These are phyloP conservation scores for Epichloe coenophiala DNA, from an alignment of 2,329 filamentous ascomycete genomes.

Conservation along the genomic window DNA sequence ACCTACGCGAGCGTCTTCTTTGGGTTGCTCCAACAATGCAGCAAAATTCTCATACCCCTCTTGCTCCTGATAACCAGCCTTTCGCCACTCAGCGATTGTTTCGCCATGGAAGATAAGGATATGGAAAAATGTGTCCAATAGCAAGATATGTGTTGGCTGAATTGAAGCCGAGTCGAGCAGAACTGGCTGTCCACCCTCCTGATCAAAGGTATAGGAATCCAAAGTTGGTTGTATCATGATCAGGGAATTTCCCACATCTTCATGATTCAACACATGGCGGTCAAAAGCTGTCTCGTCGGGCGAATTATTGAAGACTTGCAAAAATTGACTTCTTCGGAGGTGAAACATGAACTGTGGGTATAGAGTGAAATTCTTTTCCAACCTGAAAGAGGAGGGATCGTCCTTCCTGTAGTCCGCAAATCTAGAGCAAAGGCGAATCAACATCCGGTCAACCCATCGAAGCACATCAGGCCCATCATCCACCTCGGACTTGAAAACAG, in stretches of 20 bases:
- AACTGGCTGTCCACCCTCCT: constrained; percentile 86
- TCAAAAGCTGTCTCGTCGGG: constrained; percentile 99
- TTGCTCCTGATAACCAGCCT: constrained; percentile 94
- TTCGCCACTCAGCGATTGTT: constrained; percentile 95
- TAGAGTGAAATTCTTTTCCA: constrained; percentile 97
- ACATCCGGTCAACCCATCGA: constrained; percentile 96
- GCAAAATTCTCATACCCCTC: constrained; percentile 97
- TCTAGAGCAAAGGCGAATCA: constrained; percentile 87
- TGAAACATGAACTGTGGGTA: constrained; percentile 99
- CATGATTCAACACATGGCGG: constrained; percentile 89
- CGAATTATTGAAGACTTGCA: constrained; percentile 99
- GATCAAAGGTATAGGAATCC: constrained; percentile 93
- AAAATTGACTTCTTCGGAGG: constrained; percentile 86
- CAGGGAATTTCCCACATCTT: constrained; percentile 90
- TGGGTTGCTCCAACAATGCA: constrained; percentile 74
- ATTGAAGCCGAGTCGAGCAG: constrained; percentile 93
- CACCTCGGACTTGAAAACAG: constrained; percentile 96
- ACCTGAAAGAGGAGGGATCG: constrained; percentile 87
- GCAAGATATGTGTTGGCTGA: constrained; percentile 80
- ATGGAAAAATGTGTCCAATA: constrained; percentile 98
- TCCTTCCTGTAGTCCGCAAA: constrained; percentile 98
- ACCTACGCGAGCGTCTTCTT: constrained; percentile 86
- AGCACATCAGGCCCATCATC: constrained; percentile 97
- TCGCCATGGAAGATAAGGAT: constrained; percentile 98
- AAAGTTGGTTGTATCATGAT: constrained; percentile 98